phyloP scores from a whole-genome alignment of 352 stramenopile genomes.

The Hyaloperonospora arabidopsidis region DNA sequence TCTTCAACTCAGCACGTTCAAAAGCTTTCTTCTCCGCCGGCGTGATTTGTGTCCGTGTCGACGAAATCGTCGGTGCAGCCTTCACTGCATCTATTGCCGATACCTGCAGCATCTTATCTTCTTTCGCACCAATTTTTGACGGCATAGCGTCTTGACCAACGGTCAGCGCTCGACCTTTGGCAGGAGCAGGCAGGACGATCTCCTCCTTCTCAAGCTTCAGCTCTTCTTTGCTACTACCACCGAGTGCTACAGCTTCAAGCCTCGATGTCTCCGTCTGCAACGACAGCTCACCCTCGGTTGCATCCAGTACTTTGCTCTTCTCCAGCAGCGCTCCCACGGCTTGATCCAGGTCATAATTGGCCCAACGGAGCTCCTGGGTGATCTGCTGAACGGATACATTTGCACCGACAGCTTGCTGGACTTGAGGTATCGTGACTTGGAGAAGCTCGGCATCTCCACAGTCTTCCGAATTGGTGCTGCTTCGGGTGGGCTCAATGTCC shows the following conservation, averaged over 20 bases:
- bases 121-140: constrained; percentile 5
- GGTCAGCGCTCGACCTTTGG: constrained; percentile 41
- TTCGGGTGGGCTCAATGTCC: constrained; percentile 5
- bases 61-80: constrained; percentile 18
- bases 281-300: constrained; percentile 33
- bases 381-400: constrained; percentile 57
- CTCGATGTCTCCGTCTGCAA: constrained; percentile 59
- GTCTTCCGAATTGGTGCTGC: constrained; percentile 19
- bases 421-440: constrained; percentile 45
- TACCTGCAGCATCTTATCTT: constrained; percentile 21
- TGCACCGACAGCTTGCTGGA: constrained; percentile 40
- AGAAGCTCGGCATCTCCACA: constrained; percentile 47
- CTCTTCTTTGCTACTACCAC: no score
- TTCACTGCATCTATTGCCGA: constrained; percentile 24
- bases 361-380: constrained; percentile 48
- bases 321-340: constrained; percentile 65
- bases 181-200: constrained; percentile 29
- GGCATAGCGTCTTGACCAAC: constrained; percentile 28
- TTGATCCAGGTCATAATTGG: constrained; percentile 79
- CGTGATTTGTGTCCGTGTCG: constrained; percentile 43
- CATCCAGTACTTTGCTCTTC: constrained; percentile 43
- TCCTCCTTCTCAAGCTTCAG: constrained; percentile 10
- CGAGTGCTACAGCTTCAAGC: constrained; percentile 48
- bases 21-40: constrained; percentile 56
- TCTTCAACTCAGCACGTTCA: constrained; percentile 60